These are phyloP conservation scores for Pichia sp. DNA, from an alignment of 1,139 yeast genomes.

Conservation along the genomic window DNA sequence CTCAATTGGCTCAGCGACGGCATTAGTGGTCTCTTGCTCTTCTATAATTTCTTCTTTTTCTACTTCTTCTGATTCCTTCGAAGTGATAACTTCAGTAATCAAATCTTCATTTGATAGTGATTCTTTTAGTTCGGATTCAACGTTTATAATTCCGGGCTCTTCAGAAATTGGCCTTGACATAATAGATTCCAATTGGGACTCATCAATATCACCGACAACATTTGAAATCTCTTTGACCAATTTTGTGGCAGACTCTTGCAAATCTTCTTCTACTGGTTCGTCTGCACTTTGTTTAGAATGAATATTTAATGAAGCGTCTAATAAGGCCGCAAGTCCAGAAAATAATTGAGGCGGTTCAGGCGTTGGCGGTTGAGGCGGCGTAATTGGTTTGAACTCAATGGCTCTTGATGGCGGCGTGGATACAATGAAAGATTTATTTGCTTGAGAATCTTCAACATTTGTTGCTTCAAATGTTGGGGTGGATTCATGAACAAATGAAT, in stretches of 20 bases:
- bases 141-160: neutral
- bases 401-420: neutral
- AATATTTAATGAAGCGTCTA: conserved; percentile 20
- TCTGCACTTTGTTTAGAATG: conserved; percentile 20
- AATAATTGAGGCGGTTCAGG: conserved; percentile 25
- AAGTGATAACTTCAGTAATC: too few species aligned
- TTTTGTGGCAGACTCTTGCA: conserved; percentile 1
- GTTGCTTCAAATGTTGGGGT: conserved; percentile 1
- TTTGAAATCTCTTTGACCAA: neutral
- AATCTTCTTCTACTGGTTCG: conserved; percentile 5
- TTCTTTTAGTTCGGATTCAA: neutral
- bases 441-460: neutral
- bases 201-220: conserved; percentile 3
- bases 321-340: conserved; percentile 18
- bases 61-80: too few species aligned
- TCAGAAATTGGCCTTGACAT: neutral
- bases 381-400: conserved; percentile 13
- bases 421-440: neutral
- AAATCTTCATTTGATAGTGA: too few species aligned
- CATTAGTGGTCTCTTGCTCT: too few species aligned
- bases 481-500: conserved; percentile 1
- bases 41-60: too few species aligned
- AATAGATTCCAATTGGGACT: conserved; percentile 1
- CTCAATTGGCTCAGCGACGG: too few species aligned
- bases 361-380: conserved; percentile 17